Base-by-base conservation (phyloP, 441 rosid genomes). In the Macaranga tanarius region DNA sequence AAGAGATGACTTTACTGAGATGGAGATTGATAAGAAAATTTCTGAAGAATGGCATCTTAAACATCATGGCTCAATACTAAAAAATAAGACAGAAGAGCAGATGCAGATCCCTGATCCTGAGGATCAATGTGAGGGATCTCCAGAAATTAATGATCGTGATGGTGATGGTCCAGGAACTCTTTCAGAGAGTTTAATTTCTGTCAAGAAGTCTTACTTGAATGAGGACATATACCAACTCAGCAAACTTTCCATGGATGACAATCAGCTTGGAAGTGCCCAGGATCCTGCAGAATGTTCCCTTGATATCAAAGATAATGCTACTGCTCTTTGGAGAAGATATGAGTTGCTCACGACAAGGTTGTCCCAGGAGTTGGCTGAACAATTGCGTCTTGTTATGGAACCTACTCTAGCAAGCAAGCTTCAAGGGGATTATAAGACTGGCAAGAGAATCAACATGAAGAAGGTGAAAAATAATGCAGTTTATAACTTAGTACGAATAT, bases 361-460 rank as follows among this genome's bases (percentile, higher is more conserved):
- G 72, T 93, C 98, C 61, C 97, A 93, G 80, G 97, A 93, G 83
- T 81, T 96, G 81, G 95, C 98, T 74, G 99, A 96, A 81, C 99
- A 90, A 63, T 79, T 96, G 77, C 96, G 97, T 45, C 98, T 96
- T 70, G 89, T 96, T 76, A 70, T 96, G 95, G 98, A 90, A 84
- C 97, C 98, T 48, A 93, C 96, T 23, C 79, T 90, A 38, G 98
- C 97, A 12, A 93, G 97, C 85, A 96, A 93, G 79, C 98, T 96
- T 65, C 96, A 87, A 80, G 99, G 99, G 28, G 99, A 96, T 76
- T 96, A 93, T 71, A 90, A 88, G 84, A 93, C 97, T 52, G 99
- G 99, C 63, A 93, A 96, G 83, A 79, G 98, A 73, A 92, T 96
- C 77, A 96, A 96, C 89, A 96, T 96, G 98, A 96, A 92, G 82